Percentiles rank a stretch among this genome's conserved stretches.
Evolutionary conservation across 768 basidiomycete genomes (phyloP).

Genomic region (Suillus weaverae): DNA sequence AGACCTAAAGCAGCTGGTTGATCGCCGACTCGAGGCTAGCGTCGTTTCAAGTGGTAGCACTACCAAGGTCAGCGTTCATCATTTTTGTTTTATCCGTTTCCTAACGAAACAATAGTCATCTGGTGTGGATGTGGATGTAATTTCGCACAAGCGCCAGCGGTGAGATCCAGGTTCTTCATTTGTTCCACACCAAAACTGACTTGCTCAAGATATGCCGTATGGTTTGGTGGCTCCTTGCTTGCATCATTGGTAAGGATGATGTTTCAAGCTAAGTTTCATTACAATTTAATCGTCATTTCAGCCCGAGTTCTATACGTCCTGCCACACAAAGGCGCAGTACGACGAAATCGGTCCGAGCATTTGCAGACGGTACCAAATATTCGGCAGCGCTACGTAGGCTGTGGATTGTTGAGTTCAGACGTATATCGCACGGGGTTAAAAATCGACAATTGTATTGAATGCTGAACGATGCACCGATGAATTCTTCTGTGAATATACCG

Average conservation of each 20-base stretch:
- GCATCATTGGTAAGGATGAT: conserved; percentile 76
- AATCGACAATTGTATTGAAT: conserved; percentile 1
- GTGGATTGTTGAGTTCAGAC: neutral
- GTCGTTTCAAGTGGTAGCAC: conserved; percentile 71
- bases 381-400: conserved; percentile 77
- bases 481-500: neutral
- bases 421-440: neutral
- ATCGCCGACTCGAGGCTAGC: conserved; percentile 81
- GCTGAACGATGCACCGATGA: neutral
- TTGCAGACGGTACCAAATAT: conserved; percentile 90
- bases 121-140: conserved; percentile 97
- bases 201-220: conserved; percentile 77
- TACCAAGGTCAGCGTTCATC: conserved; percentile 56
- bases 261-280: neutral
- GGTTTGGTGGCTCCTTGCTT: conserved; percentile 95
- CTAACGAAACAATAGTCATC: conserved; percentile 60
- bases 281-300: conserved; percentile 30
- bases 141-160: conserved; percentile 96
- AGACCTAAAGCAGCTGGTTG: conserved; percentile 92
- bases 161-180: conserved; percentile 32
- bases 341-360: conserved; percentile 92
- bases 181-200: conserved; percentile 8
- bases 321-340: conserved; percentile 93
- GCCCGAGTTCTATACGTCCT: conserved; percentile 95
- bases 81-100: neutral